A percentile compares a stretch with the other conserved stretches of the same genome.
phyloP scores from a whole-genome alignment of 176 grass and related monocot genomes.

The Lolium perenne region DNA sequence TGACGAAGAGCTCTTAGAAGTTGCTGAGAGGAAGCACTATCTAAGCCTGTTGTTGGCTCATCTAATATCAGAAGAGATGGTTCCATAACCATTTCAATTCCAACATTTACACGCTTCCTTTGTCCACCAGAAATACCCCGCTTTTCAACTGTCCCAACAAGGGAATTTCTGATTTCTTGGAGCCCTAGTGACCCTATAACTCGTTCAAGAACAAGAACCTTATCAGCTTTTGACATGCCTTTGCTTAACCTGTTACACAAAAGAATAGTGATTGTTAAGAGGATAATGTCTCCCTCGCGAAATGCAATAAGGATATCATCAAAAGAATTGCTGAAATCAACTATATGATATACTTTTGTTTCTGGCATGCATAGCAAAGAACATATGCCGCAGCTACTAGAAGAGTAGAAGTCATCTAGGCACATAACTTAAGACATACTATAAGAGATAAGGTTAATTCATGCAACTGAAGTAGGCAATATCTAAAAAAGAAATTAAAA shows the following conservation, averaged over 20 bases:
- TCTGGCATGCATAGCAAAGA: constrained; percentile 15
- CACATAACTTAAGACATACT: constrained; percentile 3
- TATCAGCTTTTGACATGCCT: constrained; percentile 56
- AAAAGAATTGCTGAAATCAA: constrained; percentile 17
- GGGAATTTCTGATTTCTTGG: constrained; percentile 74
- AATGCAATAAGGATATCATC: neutral
- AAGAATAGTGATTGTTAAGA: constrained; percentile 33
- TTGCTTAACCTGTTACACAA: constrained; percentile 56
- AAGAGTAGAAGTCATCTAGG: neutral
- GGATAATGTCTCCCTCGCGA: constrained; percentile 10
- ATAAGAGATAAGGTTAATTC: constrained; percentile 20
- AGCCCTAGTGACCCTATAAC: constrained; percentile 75
- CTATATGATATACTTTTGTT: constrained; percentile 1
- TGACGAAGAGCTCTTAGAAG: constrained; percentile 76
- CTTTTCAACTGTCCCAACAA: constrained; percentile 90
- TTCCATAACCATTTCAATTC: constrained; percentile 92
- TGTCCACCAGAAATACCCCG: constrained; percentile 87
- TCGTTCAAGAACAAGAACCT: constrained; percentile 74
- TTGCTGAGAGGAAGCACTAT: constrained; percentile 84
- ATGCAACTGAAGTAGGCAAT: constrained; percentile 1
- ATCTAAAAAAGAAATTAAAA: constrained; percentile 11
- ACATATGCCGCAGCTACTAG: neutral
- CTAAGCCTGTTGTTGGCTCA: constrained; percentile 87
- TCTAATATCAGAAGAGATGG: constrained; percentile 88
- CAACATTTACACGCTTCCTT: constrained; percentile 85